Base-by-base conservation (phyloP, 2,329 filamentous ascomycete genomes). In the Paracorniculantispora psalliotae region DNA sequence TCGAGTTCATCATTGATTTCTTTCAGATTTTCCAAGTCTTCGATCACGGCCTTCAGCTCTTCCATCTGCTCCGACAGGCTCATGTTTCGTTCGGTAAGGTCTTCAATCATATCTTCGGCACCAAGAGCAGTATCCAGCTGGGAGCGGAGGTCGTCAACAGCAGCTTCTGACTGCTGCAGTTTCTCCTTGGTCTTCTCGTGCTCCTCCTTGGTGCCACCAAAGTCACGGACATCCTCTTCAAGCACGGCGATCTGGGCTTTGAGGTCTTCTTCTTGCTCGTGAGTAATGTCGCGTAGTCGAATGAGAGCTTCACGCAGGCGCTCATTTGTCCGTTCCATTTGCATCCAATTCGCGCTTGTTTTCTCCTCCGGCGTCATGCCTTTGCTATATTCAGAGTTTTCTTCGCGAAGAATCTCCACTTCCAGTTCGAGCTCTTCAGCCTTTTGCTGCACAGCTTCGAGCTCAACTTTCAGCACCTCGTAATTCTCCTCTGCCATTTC, bases 401-500 rank as follows among this genome's bases (percentile, higher is more conserved):
- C 94, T 66, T 94, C 91, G 41, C 85, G 83, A 15, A 97, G 74
- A 39, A 97, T 87, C 47, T 97, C 93, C 1, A 93, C 81, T 70
- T 99, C 93, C 10, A 97, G 78, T 66, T 94, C 87, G 8, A 96
- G 78, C 71, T 97, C 92, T 71, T 97, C 92, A 1, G 86, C 75
- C 68, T 87, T 91, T 60, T 83, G 77, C 67, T 91, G 90, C 56
- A 96, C 72, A 2, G 85, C 81, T 39, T 96, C 90, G 25, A 96
- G 77, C 68, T 99, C 92, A 1, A 84, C 81, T 70, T 92, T 94
- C 53, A 89, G 79, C 19, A 88, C 85, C 65, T 97, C 94, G 0
- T 90, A 88, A 46, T 87, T 91, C 73, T 97, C 93, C 72, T 99
- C 92, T 0, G 94, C 94, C 90, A 97, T 96, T 72, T 99, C 93